Base-by-base conservation (phyloP, 805 yeast genomes). In the Lachancea thermotolerans region DNA sequence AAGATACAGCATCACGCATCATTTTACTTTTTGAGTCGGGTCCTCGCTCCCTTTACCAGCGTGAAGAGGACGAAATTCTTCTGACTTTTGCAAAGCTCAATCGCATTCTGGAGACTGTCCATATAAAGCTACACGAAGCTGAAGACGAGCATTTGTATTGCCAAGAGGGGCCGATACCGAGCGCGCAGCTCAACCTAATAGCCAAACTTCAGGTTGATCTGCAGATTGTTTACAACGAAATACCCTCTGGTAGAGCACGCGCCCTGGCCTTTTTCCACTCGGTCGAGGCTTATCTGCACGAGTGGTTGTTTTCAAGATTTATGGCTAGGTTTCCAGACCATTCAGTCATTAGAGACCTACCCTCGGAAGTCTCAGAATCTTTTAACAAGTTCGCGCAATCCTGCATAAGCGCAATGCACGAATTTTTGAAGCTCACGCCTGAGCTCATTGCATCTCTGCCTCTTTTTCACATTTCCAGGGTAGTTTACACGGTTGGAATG, bases 401-500 rank as follows among this genome's bases (percentile, higher is more conserved):
- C 28, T 82, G 82, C 62, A 61, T 76, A 34, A 64, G 65, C 39
- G 71, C 81, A 2, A 65, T 78, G 47, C 71, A 70, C 42, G 76
- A 71, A 54, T 79, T 70, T 60, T 67, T 67, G 49, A 66, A 62
- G 57, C 63, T 77, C 46, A 52, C 71, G 1, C 66, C 67, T 5
- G 70, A 66, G n/a, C 66, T 70, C n/a, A 66, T 82, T 16, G 74
- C 82, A 0, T 62, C 73, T 2, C 66, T 77, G 46, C 90, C 90
- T 3, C 62, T 81, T 36, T 72, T 77, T 45, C 77, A 74, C 50
- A 71, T 73, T 29, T 68, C 82, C 2, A 67, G 86, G 51, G 67
- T 79, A 32, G 71, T 80, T n/a, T 81, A 80, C 55, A 78, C 82
- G 0, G 77, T 81, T 0, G 88, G 87, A 7, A 73, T 80, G 72